Base-by-base conservation (phyloP, 345 rosid species). In the Mangifera indica region DNA sequence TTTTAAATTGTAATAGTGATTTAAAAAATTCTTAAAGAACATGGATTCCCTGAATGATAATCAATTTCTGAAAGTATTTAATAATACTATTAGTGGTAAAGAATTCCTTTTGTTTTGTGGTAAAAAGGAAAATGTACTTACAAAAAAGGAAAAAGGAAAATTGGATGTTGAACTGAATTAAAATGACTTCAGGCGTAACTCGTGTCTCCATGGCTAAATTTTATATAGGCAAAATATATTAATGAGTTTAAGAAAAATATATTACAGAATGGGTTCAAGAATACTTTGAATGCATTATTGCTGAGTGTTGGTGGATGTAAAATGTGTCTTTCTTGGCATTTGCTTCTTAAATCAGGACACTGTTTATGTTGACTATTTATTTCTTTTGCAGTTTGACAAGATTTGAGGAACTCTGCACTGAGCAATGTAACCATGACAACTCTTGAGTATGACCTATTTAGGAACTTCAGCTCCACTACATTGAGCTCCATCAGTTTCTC, bases 381-480 rank as follows among this genome's bases (percentile, higher is more conserved):
- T 25, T 45, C 2, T 42, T 57, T 65, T 74, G 79, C 87, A 89
- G 93, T 71, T 81, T 89, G 63, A 63, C 74, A 40, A 77, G 81
- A 62, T 83, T 87, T 80, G 81, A 87, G 77, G 88, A 84, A 51
- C 85, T 87, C 29, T 87, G 88, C 79, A 62, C 63, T 53, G 45
- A 59, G 51, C 60, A 71, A 24, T 76, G 81, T 64, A 71, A 72
- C 56, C 56, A 5, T 25, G 42, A 45, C 15, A 37, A 18, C 57
- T 29, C 63, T 44, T 24, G 67, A 44, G 46, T 32, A 45, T 49
- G 58, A 61, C 37, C 40, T 44, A 24, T 52, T 24, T 61, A 29
- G 60, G 54, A 72, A 68, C 66, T 67, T 58, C 10, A 25, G 42
- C 20, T 29, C 15, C 10, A 45, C 51, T 55, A 18, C 20, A 44